Conservation (phyloP, 768 basidiomycete species). For the Sporobolomyces phaffii region DNA sequence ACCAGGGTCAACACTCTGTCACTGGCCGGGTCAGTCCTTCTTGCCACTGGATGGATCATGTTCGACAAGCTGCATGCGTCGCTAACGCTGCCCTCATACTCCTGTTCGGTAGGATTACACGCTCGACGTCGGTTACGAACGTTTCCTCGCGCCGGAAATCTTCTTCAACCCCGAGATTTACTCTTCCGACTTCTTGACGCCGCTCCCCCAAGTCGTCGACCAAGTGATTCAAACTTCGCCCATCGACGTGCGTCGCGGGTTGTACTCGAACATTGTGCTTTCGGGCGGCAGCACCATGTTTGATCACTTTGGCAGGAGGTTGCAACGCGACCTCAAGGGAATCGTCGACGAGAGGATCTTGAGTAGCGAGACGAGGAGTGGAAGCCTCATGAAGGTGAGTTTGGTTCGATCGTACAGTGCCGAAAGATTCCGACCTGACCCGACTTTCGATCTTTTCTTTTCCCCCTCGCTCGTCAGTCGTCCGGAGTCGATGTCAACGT, state of each 20-base stretch:
- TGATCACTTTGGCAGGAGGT: slow-evolving; percentile 92
- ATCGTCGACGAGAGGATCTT: slow-evolving; percentile 86
- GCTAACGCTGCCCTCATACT: too few species aligned
- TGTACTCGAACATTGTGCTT: slow-evolving; percentile 98
- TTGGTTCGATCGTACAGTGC: too few species aligned
- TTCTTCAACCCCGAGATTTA: slow-evolving; percentile 99
- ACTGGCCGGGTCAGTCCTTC: slow-evolving; percentile 67
- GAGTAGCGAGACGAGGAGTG: slow-evolving; percentile 65
- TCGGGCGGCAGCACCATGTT: slow-evolving; percentile 99
- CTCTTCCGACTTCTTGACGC: slow-evolving; percentile 94
- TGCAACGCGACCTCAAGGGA: slow-evolving; percentile 91
- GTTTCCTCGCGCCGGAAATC: slow-evolving; percentile 97
- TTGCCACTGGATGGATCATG: too few species aligned
- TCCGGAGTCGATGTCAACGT: slow-evolving; percentile 97
- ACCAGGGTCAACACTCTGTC: slow-evolving; percentile 85
- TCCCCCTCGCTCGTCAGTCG: slow-evolving; percentile 55
- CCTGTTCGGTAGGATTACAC: slow-evolving; percentile 91
- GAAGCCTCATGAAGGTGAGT: slow-evolving; percentile 66
- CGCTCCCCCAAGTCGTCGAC: slow-evolving; percentile 91
- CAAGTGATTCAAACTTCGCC: slow-evolving; percentile 91
- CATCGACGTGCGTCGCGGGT: slow-evolving; percentile 89
- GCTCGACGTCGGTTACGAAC: slow-evolving; percentile 93
- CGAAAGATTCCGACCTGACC: not conserved
- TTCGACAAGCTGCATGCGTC: too few species aligned
- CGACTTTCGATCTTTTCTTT: too few species aligned